Percentiles rank a stretch among this genome's conserved stretches.
These are phyloP conservation scores for Camellia granthamiana DNA, from an alignment of 148 eudicot genomes.

Conservation along the genomic window DNA sequence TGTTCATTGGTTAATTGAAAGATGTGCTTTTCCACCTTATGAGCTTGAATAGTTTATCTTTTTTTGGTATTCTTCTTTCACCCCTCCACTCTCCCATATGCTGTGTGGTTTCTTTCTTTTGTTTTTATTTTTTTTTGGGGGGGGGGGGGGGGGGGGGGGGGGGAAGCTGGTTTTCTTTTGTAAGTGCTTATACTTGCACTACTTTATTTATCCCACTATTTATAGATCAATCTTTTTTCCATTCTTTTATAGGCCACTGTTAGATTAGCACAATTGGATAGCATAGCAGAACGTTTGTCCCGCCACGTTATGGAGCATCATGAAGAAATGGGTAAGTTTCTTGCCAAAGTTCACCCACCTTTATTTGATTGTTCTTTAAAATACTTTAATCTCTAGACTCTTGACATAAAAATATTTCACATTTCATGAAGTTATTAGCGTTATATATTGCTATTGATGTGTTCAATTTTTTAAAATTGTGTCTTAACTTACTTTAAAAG, in stretches of 20 bases:
- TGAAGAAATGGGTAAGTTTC: slow-evolving; percentile 85
- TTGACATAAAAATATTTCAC: not conserved
- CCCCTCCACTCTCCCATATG: no score
- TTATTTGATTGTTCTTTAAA: not conserved
- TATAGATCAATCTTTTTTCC: slow-evolving; percentile 26
- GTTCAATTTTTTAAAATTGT: not conserved
- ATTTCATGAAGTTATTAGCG: not conserved
- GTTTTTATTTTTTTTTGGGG: no score
- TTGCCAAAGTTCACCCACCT: slow-evolving; percentile 7
- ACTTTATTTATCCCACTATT: slow-evolving; percentile 10
- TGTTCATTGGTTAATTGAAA: not conserved
- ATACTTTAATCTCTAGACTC: not conserved
- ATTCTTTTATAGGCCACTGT: slow-evolving; percentile 63
- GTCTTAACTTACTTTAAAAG: not conserved
- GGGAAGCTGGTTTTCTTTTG: no score
- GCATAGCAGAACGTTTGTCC: slow-evolving; percentile 65
- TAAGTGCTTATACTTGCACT: no score
- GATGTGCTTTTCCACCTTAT: not conserved
- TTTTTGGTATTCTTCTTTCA: not conserved
- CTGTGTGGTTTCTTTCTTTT: no score
- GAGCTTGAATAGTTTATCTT: not conserved
- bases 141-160: no score
- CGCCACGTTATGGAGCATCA: slow-evolving; percentile 93
- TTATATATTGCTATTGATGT: not conserved
- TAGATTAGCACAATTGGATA: slow-evolving; percentile 86